A percentile compares a stretch with the other conserved stretches of the same genome.
phyloP scores from a whole-genome alignment of 1,284 basidiomycete genomes.

The Leccinum fallax region DNA sequence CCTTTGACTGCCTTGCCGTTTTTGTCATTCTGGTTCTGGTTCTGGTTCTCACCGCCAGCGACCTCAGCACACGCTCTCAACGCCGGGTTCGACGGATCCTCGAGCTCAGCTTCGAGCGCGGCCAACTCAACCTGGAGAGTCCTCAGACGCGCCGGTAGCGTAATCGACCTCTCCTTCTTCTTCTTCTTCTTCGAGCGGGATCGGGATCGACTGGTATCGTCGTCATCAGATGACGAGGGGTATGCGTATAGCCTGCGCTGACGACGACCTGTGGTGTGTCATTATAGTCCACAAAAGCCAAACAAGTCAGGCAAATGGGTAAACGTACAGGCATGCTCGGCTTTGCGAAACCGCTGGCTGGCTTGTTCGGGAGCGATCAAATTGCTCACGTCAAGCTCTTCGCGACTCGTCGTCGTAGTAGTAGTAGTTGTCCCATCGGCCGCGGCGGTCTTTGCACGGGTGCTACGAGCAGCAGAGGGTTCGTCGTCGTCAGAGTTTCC shows the following conservation, averaged over 20 bases:
- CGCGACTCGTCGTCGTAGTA: constrained; percentile 26
- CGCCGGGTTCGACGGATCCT: constrained; percentile 71
- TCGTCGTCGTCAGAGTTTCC: constrained; percentile 71
- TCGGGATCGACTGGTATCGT: constrained; percentile 27
- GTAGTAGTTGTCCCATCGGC: not conserved
- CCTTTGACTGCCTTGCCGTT: not conserved
- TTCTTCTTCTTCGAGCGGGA: constrained; percentile 18
- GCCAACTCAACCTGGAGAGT: constrained; percentile 64
- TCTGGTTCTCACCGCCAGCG: not conserved
- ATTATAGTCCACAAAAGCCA: no score
- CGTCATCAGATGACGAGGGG: constrained; percentile 50
- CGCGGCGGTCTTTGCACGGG: constrained; percentile 34
- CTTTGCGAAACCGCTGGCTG: constrained; percentile 64
- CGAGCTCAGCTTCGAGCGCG: constrained; percentile 66
- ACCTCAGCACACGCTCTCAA: constrained; percentile 47
- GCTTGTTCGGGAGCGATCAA: constrained; percentile 62
- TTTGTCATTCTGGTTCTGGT: not conserved
- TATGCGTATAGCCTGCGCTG: constrained; percentile 62
- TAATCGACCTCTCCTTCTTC: constrained; percentile 40
- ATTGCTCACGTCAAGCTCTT: constrained; percentile 54
- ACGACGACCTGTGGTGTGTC: constrained; percentile 57
- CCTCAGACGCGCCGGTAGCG: constrained; percentile 63
- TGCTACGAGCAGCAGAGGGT: constrained; percentile 39
- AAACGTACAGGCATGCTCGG: constrained; percentile 60
- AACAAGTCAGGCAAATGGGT: not conserved